Conservation (phyloP, 2,329 filamentous ascomycete species). For the Pseudopithomyces chartarum region DNA sequence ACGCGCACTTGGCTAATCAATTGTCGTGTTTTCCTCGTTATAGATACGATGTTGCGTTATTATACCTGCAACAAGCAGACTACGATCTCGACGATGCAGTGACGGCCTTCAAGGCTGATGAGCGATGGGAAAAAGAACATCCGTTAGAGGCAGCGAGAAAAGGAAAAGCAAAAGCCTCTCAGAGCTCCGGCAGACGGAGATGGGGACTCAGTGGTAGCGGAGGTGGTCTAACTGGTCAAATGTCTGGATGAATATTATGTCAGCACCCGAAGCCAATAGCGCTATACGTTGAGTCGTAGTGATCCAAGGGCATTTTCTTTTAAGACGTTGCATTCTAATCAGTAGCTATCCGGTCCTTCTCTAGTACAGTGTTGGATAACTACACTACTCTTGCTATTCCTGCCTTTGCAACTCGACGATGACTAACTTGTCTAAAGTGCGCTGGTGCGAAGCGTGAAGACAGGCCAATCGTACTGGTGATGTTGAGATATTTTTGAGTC, state of each 20-base stretch:
- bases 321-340: too few relatives aligned
- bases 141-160: constrained; percentile 58
- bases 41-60: constrained; percentile 70
- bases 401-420: too few relatives aligned
- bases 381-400: too few relatives aligned
- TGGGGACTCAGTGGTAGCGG: constrained; percentile 41
- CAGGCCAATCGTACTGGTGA: too few relatives aligned
- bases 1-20: constrained; percentile 37
- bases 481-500: too few relatives aligned
- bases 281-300: too few relatives aligned
- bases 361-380: too few relatives aligned
- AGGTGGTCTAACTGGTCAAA: constrained; percentile 43
- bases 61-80: constrained; percentile 73
- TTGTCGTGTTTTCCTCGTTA: constrained; percentile 41
- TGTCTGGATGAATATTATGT: constrained; percentile 25
- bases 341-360: too few relatives aligned
- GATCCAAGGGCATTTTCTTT: too few relatives aligned
- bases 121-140: constrained; percentile 74
- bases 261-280: too few relatives aligned
- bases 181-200: constrained; percentile 33
- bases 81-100: constrained; percentile 71
- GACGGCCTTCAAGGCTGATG: constrained; percentile 70
- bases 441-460: too few relatives aligned
- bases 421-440: too few relatives aligned
- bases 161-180: constrained; percentile 44